phyloP scores from a whole-genome alignment of 768 basidiomycete species.

The Pulveroboletus frians region DNA sequence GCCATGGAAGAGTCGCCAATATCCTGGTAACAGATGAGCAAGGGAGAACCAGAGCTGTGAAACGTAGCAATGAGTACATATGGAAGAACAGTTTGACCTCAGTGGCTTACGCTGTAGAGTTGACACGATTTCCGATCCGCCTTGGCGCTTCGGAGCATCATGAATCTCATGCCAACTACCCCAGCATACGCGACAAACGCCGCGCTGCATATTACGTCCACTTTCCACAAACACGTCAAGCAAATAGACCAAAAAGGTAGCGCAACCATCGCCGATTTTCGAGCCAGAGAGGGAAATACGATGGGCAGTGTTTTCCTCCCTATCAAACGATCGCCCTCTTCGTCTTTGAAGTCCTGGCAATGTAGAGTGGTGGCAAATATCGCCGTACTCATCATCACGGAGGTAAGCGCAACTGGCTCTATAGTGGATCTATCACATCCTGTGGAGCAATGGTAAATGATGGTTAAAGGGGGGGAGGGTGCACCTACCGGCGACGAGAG shows the following conservation, averaged over 20 bases:
- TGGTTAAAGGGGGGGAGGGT: neutral
- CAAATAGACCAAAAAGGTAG: constrained; percentile 30
- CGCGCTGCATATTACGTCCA: constrained; percentile 24
- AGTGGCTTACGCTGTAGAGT: constrained; percentile 27
- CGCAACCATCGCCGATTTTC: constrained; percentile 23
- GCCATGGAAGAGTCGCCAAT: constrained; percentile 26
- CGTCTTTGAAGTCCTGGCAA: constrained; percentile 37
- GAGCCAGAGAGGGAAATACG: constrained; percentile 32
- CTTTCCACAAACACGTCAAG: constrained; percentile 23
- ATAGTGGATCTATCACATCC: constrained; percentile 21
- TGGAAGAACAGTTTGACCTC: neutral
- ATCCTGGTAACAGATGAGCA: constrained; percentile 28
- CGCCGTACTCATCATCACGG: constrained; percentile 27
- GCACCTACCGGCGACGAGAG: constrained; percentile 32
- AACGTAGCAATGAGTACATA: neutral
- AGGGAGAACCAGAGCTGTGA: constrained; percentile 30
- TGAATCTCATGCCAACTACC: constrained; percentile 24
- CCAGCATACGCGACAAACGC: constrained; percentile 24
- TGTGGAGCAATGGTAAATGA: constrained; percentile 10
- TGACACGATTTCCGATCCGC: constrained; percentile 28
- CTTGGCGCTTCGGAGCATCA: constrained; percentile 16
- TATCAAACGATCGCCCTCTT: constrained; percentile 36
- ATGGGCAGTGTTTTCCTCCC: constrained; percentile 43
- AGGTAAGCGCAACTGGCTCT: constrained; percentile 25
- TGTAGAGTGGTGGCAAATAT: constrained; percentile 36